These are phyloP conservation scores for Poteriospumella lacustris DNA, from an alignment of 108 stramenopile genomes.

Conservation along the genomic window DNA sequence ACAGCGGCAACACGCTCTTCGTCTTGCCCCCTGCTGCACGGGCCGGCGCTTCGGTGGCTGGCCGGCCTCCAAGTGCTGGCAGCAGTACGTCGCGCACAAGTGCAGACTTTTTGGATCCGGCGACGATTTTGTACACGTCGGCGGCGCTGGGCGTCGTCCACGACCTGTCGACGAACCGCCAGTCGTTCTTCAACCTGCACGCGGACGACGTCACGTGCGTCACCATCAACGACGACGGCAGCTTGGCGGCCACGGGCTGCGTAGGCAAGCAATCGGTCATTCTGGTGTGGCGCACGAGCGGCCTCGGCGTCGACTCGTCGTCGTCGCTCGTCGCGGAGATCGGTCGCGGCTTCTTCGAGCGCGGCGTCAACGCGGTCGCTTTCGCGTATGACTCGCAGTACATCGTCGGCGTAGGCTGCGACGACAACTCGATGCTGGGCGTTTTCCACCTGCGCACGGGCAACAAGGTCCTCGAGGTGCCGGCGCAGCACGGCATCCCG, in stretches of 20 bases:
- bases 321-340: background rate
- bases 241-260: background rate
- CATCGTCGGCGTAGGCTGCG: conserved; percentile 20
- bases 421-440: conserved; percentile 10
- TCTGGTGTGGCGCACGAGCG: background rate
- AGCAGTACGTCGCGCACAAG: background rate
- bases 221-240: conserved; percentile 37
- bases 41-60: background rate
- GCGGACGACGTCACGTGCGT: conserved; percentile 42
- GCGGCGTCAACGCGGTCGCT: background rate
- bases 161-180: conserved; percentile 36
- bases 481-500: conserved; percentile 10
- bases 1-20: background rate
- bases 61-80: background rate
- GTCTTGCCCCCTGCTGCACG: background rate
- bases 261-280: background rate
- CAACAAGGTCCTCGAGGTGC: background rate
- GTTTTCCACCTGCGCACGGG: background rate
- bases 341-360: conserved; percentile 10
- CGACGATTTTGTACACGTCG: conserved; percentile 33
- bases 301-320: background rate
- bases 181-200: conserved; percentile 46
- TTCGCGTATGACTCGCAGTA: conserved; percentile 15
- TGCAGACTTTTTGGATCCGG: background rate
- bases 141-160: conserved; percentile 47